Percentiles rank a stretch among this genome's conserved stretches.
phyloP scores from a whole-genome alignment of 768 basidiomycete genomes.

The Amanita inopinata region DNA sequence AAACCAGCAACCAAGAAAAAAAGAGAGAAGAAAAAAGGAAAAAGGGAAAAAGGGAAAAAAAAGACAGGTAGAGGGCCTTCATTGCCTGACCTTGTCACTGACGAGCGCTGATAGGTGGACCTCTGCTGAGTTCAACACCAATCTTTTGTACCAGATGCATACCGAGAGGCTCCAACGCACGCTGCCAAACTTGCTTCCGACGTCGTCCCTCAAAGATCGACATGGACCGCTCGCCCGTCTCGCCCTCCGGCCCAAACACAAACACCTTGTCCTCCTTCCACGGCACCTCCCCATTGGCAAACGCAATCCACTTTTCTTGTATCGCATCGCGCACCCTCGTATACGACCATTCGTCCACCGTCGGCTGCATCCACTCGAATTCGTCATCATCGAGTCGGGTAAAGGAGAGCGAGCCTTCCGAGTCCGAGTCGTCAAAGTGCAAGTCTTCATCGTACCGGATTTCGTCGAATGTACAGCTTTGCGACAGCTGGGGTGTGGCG shows the following conservation, averaged over 20 bases:
- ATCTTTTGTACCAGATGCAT: conserved; percentile 60
- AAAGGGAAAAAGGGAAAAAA: conserved; percentile 7
- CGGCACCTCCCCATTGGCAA: conserved; percentile 64
- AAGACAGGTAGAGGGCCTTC: conserved; percentile 3
- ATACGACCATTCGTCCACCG: conserved; percentile 62
- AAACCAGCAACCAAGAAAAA: not conserved
- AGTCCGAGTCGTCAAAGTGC: conserved; percentile 10
- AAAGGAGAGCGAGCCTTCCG: conserved; percentile 8
- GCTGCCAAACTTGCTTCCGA: conserved; percentile 49
- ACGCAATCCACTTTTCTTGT: conserved; percentile 67
- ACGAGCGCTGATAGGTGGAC: conserved; percentile 37
- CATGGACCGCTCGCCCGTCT: conserved; percentile 61
- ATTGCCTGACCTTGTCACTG: not conserved
- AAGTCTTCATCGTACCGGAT: conserved; percentile 3
- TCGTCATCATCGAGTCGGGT: conserved; percentile 14
- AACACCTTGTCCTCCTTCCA: conserved; percentile 64
- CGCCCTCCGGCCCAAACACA: conserved; percentile 78
- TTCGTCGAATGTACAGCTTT: not conserved
- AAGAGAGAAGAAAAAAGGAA: too few relatives aligned
- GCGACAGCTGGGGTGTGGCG: not conserved
- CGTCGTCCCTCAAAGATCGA: conserved; percentile 60
- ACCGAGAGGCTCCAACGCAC: conserved; percentile 60
- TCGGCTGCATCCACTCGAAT: conserved; percentile 43
- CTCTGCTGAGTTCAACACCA: conserved; percentile 64
- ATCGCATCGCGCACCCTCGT: conserved; percentile 58